Percentiles rank a stretch among this genome's conserved stretches.
phyloP scores from a whole-genome alignment of 148 eudicot species.

The Linanthus parryae region DNA sequence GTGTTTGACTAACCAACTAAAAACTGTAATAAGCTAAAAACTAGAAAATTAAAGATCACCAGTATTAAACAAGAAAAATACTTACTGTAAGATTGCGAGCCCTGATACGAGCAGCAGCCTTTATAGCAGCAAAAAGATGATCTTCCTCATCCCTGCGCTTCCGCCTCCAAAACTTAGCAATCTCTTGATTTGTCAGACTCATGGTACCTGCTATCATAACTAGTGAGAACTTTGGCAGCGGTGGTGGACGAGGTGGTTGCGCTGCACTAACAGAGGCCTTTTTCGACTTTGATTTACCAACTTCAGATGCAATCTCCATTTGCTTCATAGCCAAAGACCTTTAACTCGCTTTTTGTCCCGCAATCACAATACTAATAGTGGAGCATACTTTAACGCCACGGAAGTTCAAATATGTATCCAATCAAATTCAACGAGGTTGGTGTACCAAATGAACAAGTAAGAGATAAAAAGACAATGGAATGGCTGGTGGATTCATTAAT shows the following conservation, averaged over 20 bases:
- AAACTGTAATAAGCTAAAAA: not conserved
- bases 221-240: slow-evolving; percentile 9
- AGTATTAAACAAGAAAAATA: not conserved
- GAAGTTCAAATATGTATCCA: too few relatives aligned
- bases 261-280: slow-evolving; percentile 10
- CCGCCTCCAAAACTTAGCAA: slow-evolving; percentile 61
- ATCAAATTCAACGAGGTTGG: too few relatives aligned
- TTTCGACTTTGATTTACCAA: not conserved
- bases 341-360: too few relatives aligned
- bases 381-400: too few relatives aligned
- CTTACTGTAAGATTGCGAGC: slow-evolving; percentile 54
- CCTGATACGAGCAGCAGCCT: slow-evolving; percentile 69
- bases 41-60: not conserved
- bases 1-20: too few relatives aligned
- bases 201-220: not conserved
- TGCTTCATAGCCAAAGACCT: too few relatives aligned
- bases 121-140: slow-evolving; percentile 62
- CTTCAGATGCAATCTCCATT: too few relatives aligned
- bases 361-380: too few relatives aligned
- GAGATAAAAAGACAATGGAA: too few relatives aligned
- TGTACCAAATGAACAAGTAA: too few relatives aligned
- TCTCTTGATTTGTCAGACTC: slow-evolving; percentile 61
- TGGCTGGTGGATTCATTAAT: too few relatives aligned
- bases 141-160: slow-evolving; percentile 61
- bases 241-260: slow-evolving; percentile 25